Evolutionary conservation across 768 basidiomycete genomes (phyloP).

Genomic region (Lactarius quietus): DNA sequence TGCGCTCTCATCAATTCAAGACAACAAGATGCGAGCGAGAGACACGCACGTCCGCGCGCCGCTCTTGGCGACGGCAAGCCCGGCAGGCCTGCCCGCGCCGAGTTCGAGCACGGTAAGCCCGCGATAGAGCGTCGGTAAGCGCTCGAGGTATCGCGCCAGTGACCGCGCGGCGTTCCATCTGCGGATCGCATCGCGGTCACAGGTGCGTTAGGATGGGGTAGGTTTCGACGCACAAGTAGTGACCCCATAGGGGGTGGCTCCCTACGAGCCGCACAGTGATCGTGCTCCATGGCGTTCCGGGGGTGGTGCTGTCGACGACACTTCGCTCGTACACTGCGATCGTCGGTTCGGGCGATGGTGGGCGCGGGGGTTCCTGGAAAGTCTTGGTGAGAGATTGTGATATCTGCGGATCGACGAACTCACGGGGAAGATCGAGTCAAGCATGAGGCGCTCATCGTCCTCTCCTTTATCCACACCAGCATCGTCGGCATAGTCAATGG

Average conservation of each 20-base stretch:
- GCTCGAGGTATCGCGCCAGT: constrained; percentile 67
- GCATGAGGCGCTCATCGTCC: constrained; percentile 36
- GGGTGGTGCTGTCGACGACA: neutral
- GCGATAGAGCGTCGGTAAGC: constrained; percentile 44
- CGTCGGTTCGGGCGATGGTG: constrained; percentile 64
- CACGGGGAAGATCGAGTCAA: constrained; percentile 52
- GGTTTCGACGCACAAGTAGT: constrained; percentile 66
- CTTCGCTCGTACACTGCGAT: constrained; percentile 45
- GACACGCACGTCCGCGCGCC: constrained; percentile 55
- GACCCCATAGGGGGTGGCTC: constrained; percentile 78
- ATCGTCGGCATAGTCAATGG: neutral
- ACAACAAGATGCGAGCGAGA: too few relatives aligned
- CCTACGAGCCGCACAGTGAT: constrained; percentile 71
- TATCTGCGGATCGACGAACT: neutral
- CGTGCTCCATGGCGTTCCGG: constrained; percentile 30
- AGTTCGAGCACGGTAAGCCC: constrained; percentile 69
- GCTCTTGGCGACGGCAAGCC: constrained; percentile 66
- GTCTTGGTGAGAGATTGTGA: neutral
- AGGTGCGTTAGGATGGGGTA: too few relatives aligned
- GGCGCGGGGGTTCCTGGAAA: constrained; percentile 58
- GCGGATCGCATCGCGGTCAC: too few relatives aligned
- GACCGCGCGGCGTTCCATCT: constrained; percentile 83
- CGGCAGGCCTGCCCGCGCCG: constrained; percentile 93
- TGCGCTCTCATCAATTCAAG: neutral
- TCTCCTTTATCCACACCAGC: constrained; percentile 1